A percentile compares a stretch with the other conserved stretches of the same genome.
phyloP scores from a whole-genome alignment of 345 rosid species.

The Turnera subulata region DNA sequence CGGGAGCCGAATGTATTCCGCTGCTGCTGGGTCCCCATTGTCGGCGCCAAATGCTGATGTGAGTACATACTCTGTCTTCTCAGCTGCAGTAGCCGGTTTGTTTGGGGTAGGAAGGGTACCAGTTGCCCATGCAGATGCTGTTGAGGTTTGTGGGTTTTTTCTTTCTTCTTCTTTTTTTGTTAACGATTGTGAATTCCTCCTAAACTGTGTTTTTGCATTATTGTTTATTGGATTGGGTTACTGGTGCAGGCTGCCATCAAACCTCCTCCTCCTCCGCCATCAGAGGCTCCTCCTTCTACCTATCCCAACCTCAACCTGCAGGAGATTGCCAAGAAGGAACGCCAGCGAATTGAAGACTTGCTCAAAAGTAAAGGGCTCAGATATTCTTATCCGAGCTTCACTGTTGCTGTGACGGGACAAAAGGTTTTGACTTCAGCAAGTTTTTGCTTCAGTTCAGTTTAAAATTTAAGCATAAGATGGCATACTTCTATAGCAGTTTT shows the following conservation, averaged over 20 bases:
- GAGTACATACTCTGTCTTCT: slow-evolving; percentile 21
- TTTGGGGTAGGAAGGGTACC: slow-evolving; percentile 50
- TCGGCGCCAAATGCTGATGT: slow-evolving; percentile 12
- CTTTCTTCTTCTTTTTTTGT: too few relatives aligned
- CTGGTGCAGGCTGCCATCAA: slow-evolving; percentile 32
- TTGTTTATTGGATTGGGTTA: too few relatives aligned
- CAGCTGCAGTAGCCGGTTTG: slow-evolving; percentile 49
- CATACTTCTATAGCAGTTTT: background rate
- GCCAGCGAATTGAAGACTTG: slow-evolving; percentile 52
- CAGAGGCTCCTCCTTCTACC: slow-evolving; percentile 18
- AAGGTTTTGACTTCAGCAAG: slow-evolving; percentile 41
- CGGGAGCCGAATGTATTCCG: slow-evolving; percentile 13
- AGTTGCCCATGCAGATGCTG: slow-evolving; percentile 62
- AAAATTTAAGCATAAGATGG: too few relatives aligned
- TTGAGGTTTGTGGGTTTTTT: slow-evolving; percentile 43
- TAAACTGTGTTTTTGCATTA: slow-evolving; percentile 11
- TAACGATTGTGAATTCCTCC: background rate
- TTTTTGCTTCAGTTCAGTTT: background rate
- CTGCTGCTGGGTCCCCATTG: slow-evolving; percentile 14
- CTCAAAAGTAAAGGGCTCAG: slow-evolving; percentile 53
- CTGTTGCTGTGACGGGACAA: slow-evolving; percentile 79
- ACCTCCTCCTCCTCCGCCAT: slow-evolving; percentile 35
- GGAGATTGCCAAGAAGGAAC: slow-evolving; percentile 67
- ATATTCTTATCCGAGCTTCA: slow-evolving; percentile 57
- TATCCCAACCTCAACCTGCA: slow-evolving; percentile 39